A percentile compares a stretch with the other conserved stretches of the same genome.
phyloP scores from a whole-genome alignment of 208 protist species.

The Herpetomonas tarakana region DNA sequence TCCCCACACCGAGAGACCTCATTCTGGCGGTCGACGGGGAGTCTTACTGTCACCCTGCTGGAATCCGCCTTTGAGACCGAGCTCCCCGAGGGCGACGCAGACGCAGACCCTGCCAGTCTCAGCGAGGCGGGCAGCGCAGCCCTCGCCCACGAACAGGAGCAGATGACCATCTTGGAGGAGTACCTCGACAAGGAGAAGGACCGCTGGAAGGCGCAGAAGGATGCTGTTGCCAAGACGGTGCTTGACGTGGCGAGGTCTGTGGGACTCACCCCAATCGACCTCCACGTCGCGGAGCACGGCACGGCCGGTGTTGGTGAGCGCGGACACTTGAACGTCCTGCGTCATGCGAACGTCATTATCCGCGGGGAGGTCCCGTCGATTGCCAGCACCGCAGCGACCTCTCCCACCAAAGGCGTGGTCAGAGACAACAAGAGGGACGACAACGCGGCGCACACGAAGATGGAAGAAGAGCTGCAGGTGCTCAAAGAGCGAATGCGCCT shows the following conservation, averaged over 20 bases:
- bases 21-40: constrained; percentile 56
- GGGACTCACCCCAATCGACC: constrained; percentile 45
- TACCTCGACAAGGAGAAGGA: constrained; percentile 58
- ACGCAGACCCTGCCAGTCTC: constrained; percentile 22
- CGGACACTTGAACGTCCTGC: constrained; percentile 38
- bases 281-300: constrained; percentile 37
- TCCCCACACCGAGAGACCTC: not conserved
- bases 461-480: constrained; percentile 40
- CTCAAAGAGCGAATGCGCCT: constrained; percentile 49
- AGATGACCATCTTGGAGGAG: constrained; percentile 58
- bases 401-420: not conserved
- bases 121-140: constrained; percentile 21
- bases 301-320: not conserved
- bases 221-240: constrained; percentile 50
- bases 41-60: constrained; percentile 71
- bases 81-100: constrained; percentile 29
- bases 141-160: constrained; percentile 43
- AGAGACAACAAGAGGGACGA: not conserved
- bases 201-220: constrained; percentile 76
- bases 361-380: constrained; percentile 64
- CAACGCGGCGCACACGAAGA: constrained; percentile 1
- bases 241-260: constrained; percentile 39
- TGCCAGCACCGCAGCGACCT: not conserved
- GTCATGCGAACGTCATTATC: constrained; percentile 81
- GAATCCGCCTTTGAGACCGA: constrained; percentile 79